Evolutionary conservation across 1,284 basidiomycete genomes (phyloP).

Genomic region (Apiotrichum laibachii): DNA sequence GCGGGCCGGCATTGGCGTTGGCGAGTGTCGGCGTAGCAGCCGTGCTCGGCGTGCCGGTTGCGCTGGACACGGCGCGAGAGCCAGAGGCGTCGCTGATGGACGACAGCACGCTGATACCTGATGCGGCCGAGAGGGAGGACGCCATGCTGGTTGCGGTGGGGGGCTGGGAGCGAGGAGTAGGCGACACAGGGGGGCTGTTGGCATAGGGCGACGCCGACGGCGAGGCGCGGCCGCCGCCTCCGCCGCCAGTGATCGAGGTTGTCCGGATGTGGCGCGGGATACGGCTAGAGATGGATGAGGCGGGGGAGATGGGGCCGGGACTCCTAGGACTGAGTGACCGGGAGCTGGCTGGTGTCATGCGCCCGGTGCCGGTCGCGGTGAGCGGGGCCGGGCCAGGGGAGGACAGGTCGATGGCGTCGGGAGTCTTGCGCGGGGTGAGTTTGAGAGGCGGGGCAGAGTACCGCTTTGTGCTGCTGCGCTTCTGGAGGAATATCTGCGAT

Average conservation of each 20-base stretch:
- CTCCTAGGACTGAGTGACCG: neutral
- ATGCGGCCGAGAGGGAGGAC: too few species aligned
- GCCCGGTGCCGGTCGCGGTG: too few species aligned
- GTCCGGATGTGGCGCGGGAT: constrained; percentile 3
- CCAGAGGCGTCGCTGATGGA: neutral
- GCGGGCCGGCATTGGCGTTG: too few species aligned
- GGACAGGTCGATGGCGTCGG: too few species aligned
- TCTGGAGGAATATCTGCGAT: neutral
- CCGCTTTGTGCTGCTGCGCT: neutral
- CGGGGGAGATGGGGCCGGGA: neutral
- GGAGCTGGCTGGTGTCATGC: neutral
- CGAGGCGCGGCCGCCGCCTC: neutral
- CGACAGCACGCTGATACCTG: neutral
- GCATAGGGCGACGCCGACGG: too few species aligned
- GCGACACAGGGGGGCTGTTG: too few species aligned
- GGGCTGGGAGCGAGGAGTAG: neutral
- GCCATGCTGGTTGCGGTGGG: neutral
- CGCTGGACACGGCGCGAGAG: too few species aligned
- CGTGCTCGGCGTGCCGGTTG: too few species aligned
- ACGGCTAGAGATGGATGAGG: neutral
- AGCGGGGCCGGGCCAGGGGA: too few species aligned
- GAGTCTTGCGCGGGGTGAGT: neutral
- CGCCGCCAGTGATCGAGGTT: neutral
- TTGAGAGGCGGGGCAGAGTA: neutral
- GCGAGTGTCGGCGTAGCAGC: too few species aligned